Percentiles rank a stretch among this genome's conserved stretches.
These are phyloP conservation scores for Fusarium pseudocircinatum DNA, from an alignment of 2,329 filamentous ascomycete genomes.

Conservation along the genomic window DNA sequence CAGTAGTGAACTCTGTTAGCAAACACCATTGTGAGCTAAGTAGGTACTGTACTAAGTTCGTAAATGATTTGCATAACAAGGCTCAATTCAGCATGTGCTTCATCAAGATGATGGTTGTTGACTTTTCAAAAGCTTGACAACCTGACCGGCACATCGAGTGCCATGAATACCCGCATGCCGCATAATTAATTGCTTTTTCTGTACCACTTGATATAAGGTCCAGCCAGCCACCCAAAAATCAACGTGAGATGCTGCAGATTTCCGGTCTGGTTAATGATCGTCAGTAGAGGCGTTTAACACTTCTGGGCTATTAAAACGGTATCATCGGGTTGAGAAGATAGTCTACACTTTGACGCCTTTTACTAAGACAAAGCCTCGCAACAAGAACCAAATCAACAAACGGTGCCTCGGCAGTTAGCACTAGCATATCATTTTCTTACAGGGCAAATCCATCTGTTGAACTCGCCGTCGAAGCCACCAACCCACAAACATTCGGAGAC, in stretches of 20 bases:
- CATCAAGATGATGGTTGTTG: neutral
- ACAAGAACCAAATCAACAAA: neutral
- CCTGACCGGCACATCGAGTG: neutral
- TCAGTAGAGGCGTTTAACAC: slow-evolving; percentile 12
- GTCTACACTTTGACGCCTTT: slow-evolving; percentile 10
- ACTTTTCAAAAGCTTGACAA: neutral
- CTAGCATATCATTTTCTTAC: neutral
- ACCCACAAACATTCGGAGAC: neutral
- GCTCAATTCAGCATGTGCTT: neutral
- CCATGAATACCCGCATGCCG: neutral
- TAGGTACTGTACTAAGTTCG: neutral
- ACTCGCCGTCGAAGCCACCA: slow-evolving; percentile 9
- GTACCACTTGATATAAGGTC: slow-evolving; percentile 13
- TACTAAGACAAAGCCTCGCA: neutral
- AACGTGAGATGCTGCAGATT: slow-evolving; percentile 6
- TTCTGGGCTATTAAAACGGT: slow-evolving; percentile 1
- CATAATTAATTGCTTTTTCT: slow-evolving; percentile 3
- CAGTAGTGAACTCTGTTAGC: slow-evolving; percentile 5
- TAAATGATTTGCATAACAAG: neutral
- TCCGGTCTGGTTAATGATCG: slow-evolving; percentile 15
- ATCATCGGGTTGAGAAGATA: neutral
- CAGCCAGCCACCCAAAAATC: slow-evolving; percentile 3
- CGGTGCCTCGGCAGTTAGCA: neutral
- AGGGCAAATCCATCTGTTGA: neutral
- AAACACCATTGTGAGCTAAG: neutral